Evolutionary conservation across 164 flowering plant genomes (phyloP).

Genomic region (Vitis cinerea): DNA sequence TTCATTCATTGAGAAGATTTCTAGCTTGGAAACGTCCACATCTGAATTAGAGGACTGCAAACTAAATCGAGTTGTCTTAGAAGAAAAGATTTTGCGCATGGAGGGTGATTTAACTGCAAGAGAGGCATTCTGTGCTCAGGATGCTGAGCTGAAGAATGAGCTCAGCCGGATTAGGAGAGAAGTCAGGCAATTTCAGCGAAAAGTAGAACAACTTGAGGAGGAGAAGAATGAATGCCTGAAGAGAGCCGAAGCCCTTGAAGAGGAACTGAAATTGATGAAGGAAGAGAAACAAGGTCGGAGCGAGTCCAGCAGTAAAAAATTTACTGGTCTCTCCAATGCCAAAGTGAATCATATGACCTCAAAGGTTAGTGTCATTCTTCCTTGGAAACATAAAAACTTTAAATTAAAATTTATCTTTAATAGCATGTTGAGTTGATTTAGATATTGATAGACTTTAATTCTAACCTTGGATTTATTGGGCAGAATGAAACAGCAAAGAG

Average conservation of each 20-base stretch:
- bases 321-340: slow-evolving; percentile 1
- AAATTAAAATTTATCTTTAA: background rate
- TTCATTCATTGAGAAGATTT: slow-evolving; percentile 47
- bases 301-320: slow-evolving; percentile 12
- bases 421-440: background rate
- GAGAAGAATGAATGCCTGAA: slow-evolving; percentile 44
- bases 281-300: slow-evolving; percentile 33
- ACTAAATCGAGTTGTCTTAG: slow-evolving; percentile 30
- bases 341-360: slow-evolving; percentile 8
- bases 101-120: slow-evolving; percentile 53
- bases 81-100: slow-evolving; percentile 61
- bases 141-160: slow-evolving; percentile 63
- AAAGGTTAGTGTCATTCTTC: slow-evolving; percentile 23
- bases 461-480: background rate
- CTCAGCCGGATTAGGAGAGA: slow-evolving; percentile 41
- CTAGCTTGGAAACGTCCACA: slow-evolving; percentile 38
- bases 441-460: background rate
- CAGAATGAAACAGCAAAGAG: slow-evolving; percentile 13
- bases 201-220: slow-evolving; percentile 50
- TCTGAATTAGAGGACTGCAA: slow-evolving; percentile 60
- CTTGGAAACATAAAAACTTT: background rate
- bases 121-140: slow-evolving; percentile 47
- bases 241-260: slow-evolving; percentile 49
- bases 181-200: slow-evolving; percentile 54
- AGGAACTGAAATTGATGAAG: slow-evolving; percentile 39